These are phyloP conservation scores for Penicillium cataractarum DNA, from an alignment of 495 filamentous ascomycete genomes.

Conservation along the genomic window DNA sequence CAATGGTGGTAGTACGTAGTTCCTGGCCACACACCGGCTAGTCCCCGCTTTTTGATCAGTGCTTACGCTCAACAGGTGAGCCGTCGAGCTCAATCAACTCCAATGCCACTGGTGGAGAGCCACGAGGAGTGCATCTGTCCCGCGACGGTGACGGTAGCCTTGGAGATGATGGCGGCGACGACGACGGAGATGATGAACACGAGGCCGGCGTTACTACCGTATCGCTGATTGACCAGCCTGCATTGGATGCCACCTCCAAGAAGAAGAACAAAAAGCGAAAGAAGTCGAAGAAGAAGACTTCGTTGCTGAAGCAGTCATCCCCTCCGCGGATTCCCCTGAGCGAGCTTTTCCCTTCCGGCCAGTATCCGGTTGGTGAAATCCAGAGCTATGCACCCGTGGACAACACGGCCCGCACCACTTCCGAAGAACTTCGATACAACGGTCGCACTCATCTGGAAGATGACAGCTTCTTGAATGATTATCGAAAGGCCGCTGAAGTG, in stretches of 20 bases:
- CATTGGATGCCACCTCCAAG: slow-evolving; percentile 13
- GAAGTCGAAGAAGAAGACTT: slow-evolving; percentile 55
- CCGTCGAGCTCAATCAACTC: slow-evolving; percentile 36
- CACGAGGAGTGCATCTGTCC: slow-evolving; percentile 38
- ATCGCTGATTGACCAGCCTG: slow-evolving; percentile 23
- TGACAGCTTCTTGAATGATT: slow-evolving; percentile 59
- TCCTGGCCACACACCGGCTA: not conserved
- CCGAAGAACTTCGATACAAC: slow-evolving; percentile 59
- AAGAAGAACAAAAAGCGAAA: slow-evolving; percentile 58
- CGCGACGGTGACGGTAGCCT: slow-evolving; percentile 45
- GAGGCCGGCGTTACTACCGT: slow-evolving; percentile 22
- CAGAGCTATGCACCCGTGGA: slow-evolving; percentile 49
- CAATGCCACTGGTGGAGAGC: slow-evolving; percentile 46
- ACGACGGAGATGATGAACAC: slow-evolving; percentile 57
- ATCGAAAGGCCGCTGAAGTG: slow-evolving; percentile 62
- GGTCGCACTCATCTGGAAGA: slow-evolving; percentile 52
- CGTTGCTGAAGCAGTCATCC: slow-evolving; percentile 47
- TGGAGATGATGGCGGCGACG: slow-evolving; percentile 54
- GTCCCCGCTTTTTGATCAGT: not conserved
- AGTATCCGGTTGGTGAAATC: slow-evolving; percentile 58
- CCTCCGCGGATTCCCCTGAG: slow-evolving; percentile 58
- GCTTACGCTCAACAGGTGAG: slow-evolving; percentile 22
- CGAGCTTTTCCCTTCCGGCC: slow-evolving; percentile 52
- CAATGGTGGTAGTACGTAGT: slow-evolving; percentile 28
- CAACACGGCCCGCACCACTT: slow-evolving; percentile 60